Percentiles rank a stretch among this genome's conserved stretches.
Evolutionary conservation across 768 basidiomycete genomes (phyloP).

Genomic region (Russula emetica): DNA sequence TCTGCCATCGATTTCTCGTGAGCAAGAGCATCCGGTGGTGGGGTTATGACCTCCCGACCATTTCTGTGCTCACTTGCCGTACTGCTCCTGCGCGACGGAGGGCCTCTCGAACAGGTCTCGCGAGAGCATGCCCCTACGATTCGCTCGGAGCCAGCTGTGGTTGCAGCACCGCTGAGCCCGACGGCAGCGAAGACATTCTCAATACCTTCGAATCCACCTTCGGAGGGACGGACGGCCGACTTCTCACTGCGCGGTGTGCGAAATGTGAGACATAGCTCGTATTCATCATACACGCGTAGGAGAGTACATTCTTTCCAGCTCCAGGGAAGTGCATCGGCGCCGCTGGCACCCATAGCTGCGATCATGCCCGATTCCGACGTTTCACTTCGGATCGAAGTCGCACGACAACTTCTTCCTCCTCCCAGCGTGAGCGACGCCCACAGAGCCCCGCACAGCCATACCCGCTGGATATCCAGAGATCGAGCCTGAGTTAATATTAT

Average conservation of each 20-base stretch:
- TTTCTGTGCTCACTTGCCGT: slow-evolving; percentile 23
- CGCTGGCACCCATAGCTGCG: not conserved
- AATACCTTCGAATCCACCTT: slow-evolving; percentile 45
- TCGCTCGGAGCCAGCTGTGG: too few relatives aligned
- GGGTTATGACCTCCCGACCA: slow-evolving; percentile 16
- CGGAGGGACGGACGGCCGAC: slow-evolving; percentile 31
- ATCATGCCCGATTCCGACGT: slow-evolving; percentile 34
- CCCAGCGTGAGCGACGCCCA: slow-evolving; percentile 80
- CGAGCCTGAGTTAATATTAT: slow-evolving; percentile 48
- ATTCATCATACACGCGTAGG: slow-evolving; percentile 69
- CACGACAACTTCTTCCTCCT: slow-evolving; percentile 69
- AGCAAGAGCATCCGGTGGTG: slow-evolving; percentile 40
- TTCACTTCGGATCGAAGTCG: slow-evolving; percentile 48
- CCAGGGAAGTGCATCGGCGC: slow-evolving; percentile 58
- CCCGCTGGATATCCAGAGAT: slow-evolving; percentile 74
- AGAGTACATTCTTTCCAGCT: slow-evolving; percentile 71
- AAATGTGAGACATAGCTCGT: slow-evolving; percentile 68
- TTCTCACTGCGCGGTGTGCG: slow-evolving; percentile 34
- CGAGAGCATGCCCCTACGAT: slow-evolving; percentile 56
- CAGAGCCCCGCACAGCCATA: slow-evolving; percentile 75
- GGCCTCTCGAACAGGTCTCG: slow-evolving; percentile 64
- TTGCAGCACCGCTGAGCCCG: slow-evolving; percentile 42
- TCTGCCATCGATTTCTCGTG: slow-evolving; percentile 29
- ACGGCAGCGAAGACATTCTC: slow-evolving; percentile 58
- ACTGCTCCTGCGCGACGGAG: slow-evolving; percentile 29